Evolutionary conservation across 441 rosid species (phyloP), one percentile per base, ranked within the genome.

Genomic region (Erodium chrysanthum): DNA sequence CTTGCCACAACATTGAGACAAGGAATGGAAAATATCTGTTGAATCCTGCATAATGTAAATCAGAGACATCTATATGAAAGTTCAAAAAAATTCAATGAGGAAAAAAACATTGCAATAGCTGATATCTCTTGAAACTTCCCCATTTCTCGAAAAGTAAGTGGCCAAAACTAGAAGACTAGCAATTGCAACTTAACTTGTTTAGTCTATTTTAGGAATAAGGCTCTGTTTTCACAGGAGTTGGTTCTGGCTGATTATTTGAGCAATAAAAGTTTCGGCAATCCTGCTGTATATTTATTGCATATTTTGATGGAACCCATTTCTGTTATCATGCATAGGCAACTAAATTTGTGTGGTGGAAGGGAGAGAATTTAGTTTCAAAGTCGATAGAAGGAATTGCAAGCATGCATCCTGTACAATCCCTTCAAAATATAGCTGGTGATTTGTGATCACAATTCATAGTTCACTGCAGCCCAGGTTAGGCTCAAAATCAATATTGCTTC

Each of bases 121-220:
- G 6, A 59, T 59, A 20, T 23, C 64, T 59, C 15, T 27, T 59
- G 15, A 59, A 59, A 59, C 7, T 59, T 59, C 33, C 23, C 29
- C 29, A 25, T 59, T 22, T 23, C 33, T 23, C 35, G 9, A 59
- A 22, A 22, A 59, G 1, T 59, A 22, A 59, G 7, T 59, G 25
- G 15, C 23, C 64, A 23, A 46, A 12, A 10, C 0, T 25, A 23
- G 31, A 59, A 23, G 64, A 59, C 64, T 23, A 37, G 12, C 31
- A 22, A 25, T 23, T 25, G 64, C 64, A 59, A 22, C 64, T 59
- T 59, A 14, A 58, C 31, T 59, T 25, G 33, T 59, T 25, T 59
- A 59, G 15, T 22, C 33, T 59, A 35, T 23, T 22, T 12, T 22
- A 37, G 29, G 33, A 23, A 59, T 12, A 27, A 12, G n/a, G 23